Conservation (phyloP, 305 asterid genomes). For the Ilex paraguariensis region DNA sequence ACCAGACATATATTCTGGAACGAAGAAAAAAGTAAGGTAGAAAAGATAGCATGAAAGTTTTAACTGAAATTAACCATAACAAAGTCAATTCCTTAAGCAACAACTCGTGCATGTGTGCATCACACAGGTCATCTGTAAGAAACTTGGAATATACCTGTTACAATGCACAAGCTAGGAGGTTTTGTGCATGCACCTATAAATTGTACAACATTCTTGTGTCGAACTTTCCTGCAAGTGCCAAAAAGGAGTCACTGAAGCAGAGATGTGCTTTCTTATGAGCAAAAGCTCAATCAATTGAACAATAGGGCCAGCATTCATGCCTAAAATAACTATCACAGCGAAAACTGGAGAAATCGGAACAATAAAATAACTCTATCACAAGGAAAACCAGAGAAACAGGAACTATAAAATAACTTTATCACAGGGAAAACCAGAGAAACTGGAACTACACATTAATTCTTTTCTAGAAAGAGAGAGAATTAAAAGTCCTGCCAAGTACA, state of each 20-base stretch:
- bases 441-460: no score
- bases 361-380: no score
- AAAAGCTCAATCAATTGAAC: no score
- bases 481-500: no score
- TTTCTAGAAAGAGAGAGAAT: no score
- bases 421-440: no score
- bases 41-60: conserved; percentile 2
- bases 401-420: no score
- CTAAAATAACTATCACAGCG: no score
- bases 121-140: background rate
- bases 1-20: conserved; percentile 88
- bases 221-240: conserved; percentile 79
- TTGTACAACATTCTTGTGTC: conserved; percentile 94
- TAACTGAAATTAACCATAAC: background rate
- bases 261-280: no score
- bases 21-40: conserved; percentile 16
- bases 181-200: conserved; percentile 94
- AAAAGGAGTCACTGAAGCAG: conserved; percentile 10
- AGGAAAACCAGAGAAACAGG: no score
- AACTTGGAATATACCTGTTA: conserved; percentile 46
- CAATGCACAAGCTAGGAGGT: conserved; percentile 86
- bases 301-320: no score
- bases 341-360: no score
- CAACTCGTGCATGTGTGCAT: background rate
- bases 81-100: background rate